Conservation (phyloP, 768 basidiomycete species). For the Chalciporus pseudorubinellus region DNA sequence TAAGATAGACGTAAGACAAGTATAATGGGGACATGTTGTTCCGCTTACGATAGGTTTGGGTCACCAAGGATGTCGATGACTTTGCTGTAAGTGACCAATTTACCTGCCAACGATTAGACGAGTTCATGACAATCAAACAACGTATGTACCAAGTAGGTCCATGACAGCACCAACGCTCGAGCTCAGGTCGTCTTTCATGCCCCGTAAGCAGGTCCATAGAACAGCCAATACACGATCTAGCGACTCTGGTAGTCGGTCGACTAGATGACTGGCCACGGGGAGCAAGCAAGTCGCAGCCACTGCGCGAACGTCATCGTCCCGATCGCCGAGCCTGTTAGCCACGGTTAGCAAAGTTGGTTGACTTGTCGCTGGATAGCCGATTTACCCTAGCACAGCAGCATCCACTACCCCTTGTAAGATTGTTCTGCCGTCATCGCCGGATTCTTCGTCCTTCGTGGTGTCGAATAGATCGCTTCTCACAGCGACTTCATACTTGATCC, state of each 20-base stretch:
- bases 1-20: conserved; percentile 28
- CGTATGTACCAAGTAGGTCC: conserved; percentile 80
- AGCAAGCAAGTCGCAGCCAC: conserved; percentile 91
- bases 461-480: conserved; percentile 81
- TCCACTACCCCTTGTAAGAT: conserved; percentile 83
- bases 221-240: conserved; percentile 75
- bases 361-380: not conserved
- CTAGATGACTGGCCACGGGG: conserved; percentile 82
- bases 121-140: not conserved
- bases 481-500: conserved; percentile 97
- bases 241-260: conserved; percentile 68
- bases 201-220: conserved; percentile 85
- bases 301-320: conserved; percentile 94
- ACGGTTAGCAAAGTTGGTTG: conserved; percentile 8
- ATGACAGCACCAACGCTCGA: conserved; percentile 97
- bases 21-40: not conserved
- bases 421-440: conserved; percentile 44
- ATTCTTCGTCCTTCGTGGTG: conserved; percentile 34
- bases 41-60: conserved; percentile 65
- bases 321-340: conserved; percentile 71
- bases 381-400: conserved; percentile 85
- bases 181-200: conserved; percentile 95
- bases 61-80: conserved; percentile 77
- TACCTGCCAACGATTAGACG: conserved; percentile 47
- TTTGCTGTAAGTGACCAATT: conserved; percentile 73